Evolutionary conservation across 192 early-diverging fungal genomes (phyloP).

Genomic region (Entophlyctis luteolus): DNA sequence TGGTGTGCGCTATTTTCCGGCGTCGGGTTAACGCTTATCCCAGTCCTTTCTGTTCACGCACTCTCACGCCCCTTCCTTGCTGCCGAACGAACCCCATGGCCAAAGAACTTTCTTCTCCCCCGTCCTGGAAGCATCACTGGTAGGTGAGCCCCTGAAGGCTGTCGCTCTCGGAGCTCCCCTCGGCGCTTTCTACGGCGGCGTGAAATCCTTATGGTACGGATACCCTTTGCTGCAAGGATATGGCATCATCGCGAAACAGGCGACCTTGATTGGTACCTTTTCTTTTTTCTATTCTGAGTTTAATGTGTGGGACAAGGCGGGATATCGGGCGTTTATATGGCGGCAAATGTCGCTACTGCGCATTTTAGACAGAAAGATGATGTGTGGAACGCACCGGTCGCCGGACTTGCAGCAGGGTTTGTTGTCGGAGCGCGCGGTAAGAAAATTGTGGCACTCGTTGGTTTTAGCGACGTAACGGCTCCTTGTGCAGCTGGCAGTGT

Average conservation of each 20-base stretch:
- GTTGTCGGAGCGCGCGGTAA: slow-evolving; percentile 9
- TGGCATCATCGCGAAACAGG: background rate
- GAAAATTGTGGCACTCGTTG: no score
- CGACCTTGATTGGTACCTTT: background rate
- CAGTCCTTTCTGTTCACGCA: slow-evolving; percentile 21
- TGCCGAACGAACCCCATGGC: background rate
- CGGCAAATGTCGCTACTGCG: background rate
- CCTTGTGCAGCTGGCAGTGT: slow-evolving; percentile 10
- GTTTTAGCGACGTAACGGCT: no score
- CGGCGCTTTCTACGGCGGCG: slow-evolving; percentile 9
- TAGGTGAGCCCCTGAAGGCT: slow-evolving; percentile 7
- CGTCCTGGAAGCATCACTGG: background rate
- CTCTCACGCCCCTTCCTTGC: background rate
- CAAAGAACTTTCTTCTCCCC: background rate
- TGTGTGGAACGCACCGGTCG: slow-evolving; percentile 23
- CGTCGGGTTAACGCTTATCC: no score
- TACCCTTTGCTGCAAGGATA: slow-evolving; percentile 1
- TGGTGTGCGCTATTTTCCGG: no score
- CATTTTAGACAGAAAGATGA: slow-evolving; percentile 25
- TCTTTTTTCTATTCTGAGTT: background rate
- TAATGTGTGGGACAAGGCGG: slow-evolving; percentile 9
- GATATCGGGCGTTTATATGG: slow-evolving; percentile 10
- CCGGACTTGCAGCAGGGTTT: slow-evolving; percentile 21
- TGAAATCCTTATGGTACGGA: slow-evolving; percentile 17
- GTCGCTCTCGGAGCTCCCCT: slow-evolving; percentile 8